These are phyloP conservation scores for Talaromyces sp. DNA, from an alignment of 2,329 filamentous ascomycete genomes.

Conservation along the genomic window DNA sequence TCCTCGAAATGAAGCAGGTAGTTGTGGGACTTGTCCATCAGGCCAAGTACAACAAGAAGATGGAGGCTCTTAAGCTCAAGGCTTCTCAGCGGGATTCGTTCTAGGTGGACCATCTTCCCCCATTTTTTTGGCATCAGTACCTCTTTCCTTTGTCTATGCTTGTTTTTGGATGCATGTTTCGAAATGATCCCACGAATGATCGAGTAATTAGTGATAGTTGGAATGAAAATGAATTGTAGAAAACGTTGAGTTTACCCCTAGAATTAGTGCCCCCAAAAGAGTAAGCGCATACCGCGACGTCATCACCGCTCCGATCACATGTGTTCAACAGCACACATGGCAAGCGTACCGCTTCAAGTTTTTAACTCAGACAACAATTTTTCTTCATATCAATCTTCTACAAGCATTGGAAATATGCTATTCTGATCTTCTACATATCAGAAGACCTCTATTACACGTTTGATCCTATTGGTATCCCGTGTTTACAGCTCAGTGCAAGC, in stretches of 20 bases:
- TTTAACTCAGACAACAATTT: not conserved
- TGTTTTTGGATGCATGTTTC: not conserved
- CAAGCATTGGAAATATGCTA: not conserved
- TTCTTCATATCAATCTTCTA: not conserved
- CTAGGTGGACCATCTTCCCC: not conserved
- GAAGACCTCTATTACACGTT: not conserved
- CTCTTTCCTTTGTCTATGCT: not conserved
- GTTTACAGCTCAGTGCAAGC: not conserved
- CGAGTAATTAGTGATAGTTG: not conserved
- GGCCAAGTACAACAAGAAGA: slow-evolving; percentile 15
- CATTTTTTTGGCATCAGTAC: not conserved
- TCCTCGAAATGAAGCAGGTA: slow-evolving; percentile 23
- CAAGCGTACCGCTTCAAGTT: slow-evolving; percentile 1
- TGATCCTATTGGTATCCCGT: not conserved
- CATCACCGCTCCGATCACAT: slow-evolving; percentile 11
- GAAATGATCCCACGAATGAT: not conserved
- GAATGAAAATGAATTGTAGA: not conserved
- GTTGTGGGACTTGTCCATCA: slow-evolving; percentile 10
- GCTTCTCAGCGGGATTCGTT: not conserved
- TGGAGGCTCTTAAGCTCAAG: slow-evolving; percentile 4
- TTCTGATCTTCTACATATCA: not conserved
- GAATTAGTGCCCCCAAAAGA: not conserved
- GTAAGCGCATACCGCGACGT: slow-evolving; percentile 10
- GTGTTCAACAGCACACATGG: slow-evolving; percentile 1
- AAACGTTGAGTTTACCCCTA: not conserved